Base-by-base conservation (phyloP, 2,329 filamentous ascomycete genomes). In the Ceratocystis variospora region DNA sequence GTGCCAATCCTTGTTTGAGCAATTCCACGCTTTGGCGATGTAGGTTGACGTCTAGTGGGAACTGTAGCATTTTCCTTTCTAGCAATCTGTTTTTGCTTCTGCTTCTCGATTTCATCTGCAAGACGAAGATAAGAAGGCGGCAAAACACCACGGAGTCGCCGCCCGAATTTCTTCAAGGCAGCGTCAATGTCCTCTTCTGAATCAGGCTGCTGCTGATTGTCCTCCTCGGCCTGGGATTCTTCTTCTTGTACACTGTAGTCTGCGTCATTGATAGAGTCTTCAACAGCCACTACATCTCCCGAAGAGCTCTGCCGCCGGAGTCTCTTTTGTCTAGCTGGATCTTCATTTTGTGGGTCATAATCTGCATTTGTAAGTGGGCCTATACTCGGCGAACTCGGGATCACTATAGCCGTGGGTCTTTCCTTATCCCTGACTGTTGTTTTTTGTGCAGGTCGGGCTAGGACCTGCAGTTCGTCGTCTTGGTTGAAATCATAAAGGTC, bases 121-220 rank as follows among this genome's bases (percentile, higher is more conserved):
- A 87, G 73, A 53, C 84, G 80, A 66, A 87, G 77, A 81, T 84
- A 87, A 5, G 85, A 87, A n/a, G 85, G 85, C 48, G 85, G 85
- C 57, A 87, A 77, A 6, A 87, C 84, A 25, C 84, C 84, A 64
- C 79, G 79, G 61, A 87, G 83, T 63, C 78, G 77, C 64, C 74
- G 79, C 45, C 76, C 75, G 66, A 68, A 61, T 22, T 61, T 68
- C 61, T 66, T 68, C 28, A 68, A n/a, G 3, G 67, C 57, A 28
- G 57, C 53, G 17, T 65, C 44, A 28, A 25, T 44, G 5, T 64
- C 62, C 77, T 75, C 22, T 71, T 72, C 28, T 17, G 63, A 31
- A 76, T 72, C n/a, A 75, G 28, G 19, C 6, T 33, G 28, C 31
- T 31, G 28, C n/a, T 66, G 28, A 19, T 65, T 78, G 45, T 74